These are phyloP conservation scores for Afroboletus lepidellus DNA, from an alignment of 1,284 basidiomycete genomes.

Conservation along the genomic window DNA sequence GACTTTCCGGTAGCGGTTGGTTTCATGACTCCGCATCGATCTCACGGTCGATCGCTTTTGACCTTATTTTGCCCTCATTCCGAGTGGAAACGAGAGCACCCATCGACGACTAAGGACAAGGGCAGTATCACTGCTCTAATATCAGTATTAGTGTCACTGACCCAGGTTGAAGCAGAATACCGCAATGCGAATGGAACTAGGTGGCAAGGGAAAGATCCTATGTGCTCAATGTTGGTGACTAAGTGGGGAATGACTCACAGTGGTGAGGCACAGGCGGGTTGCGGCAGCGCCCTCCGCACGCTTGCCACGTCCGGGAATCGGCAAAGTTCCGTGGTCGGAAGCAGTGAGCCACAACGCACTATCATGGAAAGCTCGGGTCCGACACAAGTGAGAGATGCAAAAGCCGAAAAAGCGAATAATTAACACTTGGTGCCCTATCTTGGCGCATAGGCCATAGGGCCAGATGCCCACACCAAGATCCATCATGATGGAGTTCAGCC, in stretches of 20 bases:
- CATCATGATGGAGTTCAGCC: no score
- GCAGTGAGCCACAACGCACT: background rate
- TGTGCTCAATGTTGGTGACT: background rate
- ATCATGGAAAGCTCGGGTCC: background rate
- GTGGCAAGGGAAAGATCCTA: no score
- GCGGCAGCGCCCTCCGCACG: background rate
- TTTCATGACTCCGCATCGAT: conserved; percentile 5
- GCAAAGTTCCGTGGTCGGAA: background rate
- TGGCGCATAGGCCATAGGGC: no score
- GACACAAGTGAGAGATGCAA: background rate
- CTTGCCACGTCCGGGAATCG: background rate
- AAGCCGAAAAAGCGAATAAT: no score
- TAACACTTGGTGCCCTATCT: no score
- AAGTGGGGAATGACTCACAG: background rate
- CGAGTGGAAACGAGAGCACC: background rate
- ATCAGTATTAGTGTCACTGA: no score
- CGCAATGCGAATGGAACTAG: background rate
- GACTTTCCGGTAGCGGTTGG: background rate
- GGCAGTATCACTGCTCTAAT: background rate
- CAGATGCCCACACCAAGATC: no score
- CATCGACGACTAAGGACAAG: background rate
- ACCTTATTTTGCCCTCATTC: conserved; percentile 1
- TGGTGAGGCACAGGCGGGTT: background rate
- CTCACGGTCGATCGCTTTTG: conserved; percentile 5
- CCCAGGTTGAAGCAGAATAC: background rate